Conservation (phyloP, 2,329 filamentous ascomycete genomes). For the Lizonia empirigonia region DNA sequence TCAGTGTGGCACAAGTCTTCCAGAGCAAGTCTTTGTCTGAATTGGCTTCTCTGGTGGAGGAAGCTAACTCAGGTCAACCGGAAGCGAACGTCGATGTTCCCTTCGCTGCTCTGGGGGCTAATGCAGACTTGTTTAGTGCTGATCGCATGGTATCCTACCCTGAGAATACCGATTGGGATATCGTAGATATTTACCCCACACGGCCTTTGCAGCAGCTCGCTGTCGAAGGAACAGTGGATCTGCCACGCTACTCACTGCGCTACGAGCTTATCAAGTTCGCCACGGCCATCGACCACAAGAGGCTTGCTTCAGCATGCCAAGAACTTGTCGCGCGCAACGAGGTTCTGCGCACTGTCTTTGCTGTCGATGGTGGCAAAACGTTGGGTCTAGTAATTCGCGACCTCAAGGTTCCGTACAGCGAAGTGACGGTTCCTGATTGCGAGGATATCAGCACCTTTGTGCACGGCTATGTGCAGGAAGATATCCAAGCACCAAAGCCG, state of each 20-base stretch:
- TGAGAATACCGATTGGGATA: constrained; percentile 56
- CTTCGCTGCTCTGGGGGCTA: constrained; percentile 58
- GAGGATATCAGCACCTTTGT: constrained; percentile 59
- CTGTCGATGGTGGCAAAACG: constrained; percentile 56
- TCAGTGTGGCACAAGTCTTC: constrained; percentile 55
- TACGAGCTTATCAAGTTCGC: constrained; percentile 70
- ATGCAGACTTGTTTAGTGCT: constrained; percentile 54
- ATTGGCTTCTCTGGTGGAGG: constrained; percentile 38
- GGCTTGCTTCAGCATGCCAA: constrained; percentile 58
- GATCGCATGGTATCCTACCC: constrained; percentile 59
- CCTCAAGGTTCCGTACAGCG: constrained; percentile 57
- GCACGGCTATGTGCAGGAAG: constrained; percentile 60
- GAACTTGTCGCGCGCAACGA: constrained; percentile 66
- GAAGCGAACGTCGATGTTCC: constrained; percentile 47
- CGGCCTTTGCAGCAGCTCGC: constrained; percentile 65
- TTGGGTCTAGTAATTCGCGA: constrained; percentile 64
- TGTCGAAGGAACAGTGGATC: constrained; percentile 61
- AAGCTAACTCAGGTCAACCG: constrained; percentile 28
- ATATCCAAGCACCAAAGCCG: constrained; percentile 61
- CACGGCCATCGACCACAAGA: constrained; percentile 54
- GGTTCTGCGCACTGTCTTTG: constrained; percentile 69
- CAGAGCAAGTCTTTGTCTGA: constrained; percentile 48
- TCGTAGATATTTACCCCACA: constrained; percentile 63
- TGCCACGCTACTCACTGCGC: constrained; percentile 65
- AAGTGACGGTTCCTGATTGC: constrained; percentile 49